These are phyloP conservation scores for Deuterostichococcus epilithicus DNA, from an alignment of 139 green algal species.

Conservation along the genomic window DNA sequence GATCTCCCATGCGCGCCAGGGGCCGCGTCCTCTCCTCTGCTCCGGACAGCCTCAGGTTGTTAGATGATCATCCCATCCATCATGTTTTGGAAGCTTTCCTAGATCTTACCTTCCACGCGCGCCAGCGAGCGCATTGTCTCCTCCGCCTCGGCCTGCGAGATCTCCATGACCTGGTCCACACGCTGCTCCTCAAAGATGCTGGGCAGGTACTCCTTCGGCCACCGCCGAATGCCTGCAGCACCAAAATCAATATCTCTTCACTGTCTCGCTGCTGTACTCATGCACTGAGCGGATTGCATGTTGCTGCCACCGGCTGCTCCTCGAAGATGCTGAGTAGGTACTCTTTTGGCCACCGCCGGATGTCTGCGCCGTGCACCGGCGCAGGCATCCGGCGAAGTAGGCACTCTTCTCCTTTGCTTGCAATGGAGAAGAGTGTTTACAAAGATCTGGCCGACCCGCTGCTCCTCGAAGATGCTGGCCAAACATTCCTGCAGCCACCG, in stretches of 20 bases:
- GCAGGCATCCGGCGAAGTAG: too few species aligned
- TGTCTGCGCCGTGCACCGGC: too few species aligned
- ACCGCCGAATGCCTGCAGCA: conserved; percentile 32
- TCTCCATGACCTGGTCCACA: conserved; percentile 39
- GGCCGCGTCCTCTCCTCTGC: conserved; percentile 38
- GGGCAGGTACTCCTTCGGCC: conserved; percentile 43
- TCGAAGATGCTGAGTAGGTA: conserved; percentile 45
- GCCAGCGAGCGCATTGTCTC: conserved; percentile 34
- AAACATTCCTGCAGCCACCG: too few species aligned
- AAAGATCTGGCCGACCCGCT: too few species aligned
- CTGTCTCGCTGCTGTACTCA: too few species aligned
- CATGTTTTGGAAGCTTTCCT: not conserved
- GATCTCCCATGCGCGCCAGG: not conserved
- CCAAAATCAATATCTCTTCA: too few species aligned
- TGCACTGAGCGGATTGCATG: too few species aligned
- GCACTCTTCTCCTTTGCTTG: too few species aligned
- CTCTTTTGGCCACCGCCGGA: conserved; percentile 35
- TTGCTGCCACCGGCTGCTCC: too few species aligned
- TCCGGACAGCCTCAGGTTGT: conserved; percentile 32
- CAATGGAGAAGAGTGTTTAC: too few species aligned
- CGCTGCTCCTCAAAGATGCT: conserved; percentile 35
- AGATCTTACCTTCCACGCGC: not conserved
- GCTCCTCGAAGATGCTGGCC: too few species aligned
- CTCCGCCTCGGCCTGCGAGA: conserved; percentile 36
- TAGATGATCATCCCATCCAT: conserved; percentile 39